A percentile compares a stretch with the other conserved stretches of the same genome.
Evolutionary conservation across 225 moss, liverwort and hornwort species (phyloP).

Genomic region (Bryoerythrophyllum caledonicum): DNA sequence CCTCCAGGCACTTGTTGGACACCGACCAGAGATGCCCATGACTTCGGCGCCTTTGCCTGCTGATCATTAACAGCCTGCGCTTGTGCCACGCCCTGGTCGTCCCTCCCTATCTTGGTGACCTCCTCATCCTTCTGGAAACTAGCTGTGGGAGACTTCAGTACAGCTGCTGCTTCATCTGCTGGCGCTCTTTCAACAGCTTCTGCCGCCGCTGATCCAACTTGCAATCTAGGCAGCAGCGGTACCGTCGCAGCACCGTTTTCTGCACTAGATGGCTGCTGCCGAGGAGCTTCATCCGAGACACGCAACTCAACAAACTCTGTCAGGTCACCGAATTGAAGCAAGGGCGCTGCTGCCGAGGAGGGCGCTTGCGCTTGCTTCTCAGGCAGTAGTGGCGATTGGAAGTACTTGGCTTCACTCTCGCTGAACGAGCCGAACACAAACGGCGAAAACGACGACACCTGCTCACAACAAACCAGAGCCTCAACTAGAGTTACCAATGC

Average conservation of each 20-base stretch:
- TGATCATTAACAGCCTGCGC: slow-evolving; percentile 27
- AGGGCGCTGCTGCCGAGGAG: slow-evolving; percentile 15
- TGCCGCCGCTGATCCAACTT: slow-evolving; percentile 11
- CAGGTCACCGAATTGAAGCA: slow-evolving; percentile 45
- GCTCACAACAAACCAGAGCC: slow-evolving; percentile 21
- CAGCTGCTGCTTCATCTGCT: slow-evolving; percentile 35
- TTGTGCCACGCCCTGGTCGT: slow-evolving; percentile 28
- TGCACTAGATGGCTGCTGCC: too few species aligned
- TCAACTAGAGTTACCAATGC: neutral
- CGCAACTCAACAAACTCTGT: slow-evolving; percentile 24
- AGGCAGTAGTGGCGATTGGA: slow-evolving; percentile 43
- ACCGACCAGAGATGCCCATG: slow-evolving; percentile 89
- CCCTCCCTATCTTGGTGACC: slow-evolving; percentile 21
- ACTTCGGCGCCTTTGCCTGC: slow-evolving; percentile 52
- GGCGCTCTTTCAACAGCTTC: slow-evolving; percentile 13
- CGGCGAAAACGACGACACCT: slow-evolving; percentile 55
- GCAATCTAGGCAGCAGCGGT: slow-evolving; percentile 25
- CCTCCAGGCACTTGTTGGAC: slow-evolving; percentile 40
- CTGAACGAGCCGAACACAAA: slow-evolving; percentile 74
- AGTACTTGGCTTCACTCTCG: slow-evolving; percentile 61
- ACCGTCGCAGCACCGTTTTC: slow-evolving; percentile 38
- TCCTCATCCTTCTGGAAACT: slow-evolving; percentile 24
- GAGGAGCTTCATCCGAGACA: slow-evolving; percentile 21
- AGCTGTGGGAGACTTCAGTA: slow-evolving; percentile 11
- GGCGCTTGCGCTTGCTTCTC: slow-evolving; percentile 32